Base-by-base conservation (phyloP, 2,329 filamentous ascomycete species). In the Colletotrichum liaoningense region DNA sequence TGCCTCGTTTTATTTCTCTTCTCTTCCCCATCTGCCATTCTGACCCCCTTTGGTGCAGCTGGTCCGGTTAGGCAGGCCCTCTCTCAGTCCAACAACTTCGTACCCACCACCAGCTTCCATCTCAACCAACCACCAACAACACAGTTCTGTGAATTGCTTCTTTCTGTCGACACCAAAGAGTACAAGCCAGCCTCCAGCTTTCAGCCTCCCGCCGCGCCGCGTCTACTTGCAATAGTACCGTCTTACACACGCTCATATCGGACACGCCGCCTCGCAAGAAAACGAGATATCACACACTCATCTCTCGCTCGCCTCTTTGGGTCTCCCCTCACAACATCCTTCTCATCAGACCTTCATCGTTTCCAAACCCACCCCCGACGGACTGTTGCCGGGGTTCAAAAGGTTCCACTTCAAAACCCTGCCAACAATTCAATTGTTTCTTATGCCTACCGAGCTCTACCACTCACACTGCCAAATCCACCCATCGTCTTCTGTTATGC, bases 391-490 rank as follows among this genome's bases (percentile, higher is more conserved):
- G 49, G 62, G 71, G 63, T 73, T 52, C 55, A 71, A 46, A 35
- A 52, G 46, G 49, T n/a, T 62, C 71, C 71, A 73, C 71, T 35
- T 14, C 65, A 28, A 58, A 49, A 65, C 67, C 71, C 72, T 72
- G 72, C 35, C 58, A 46, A 19, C 69, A 52, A 59, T 58, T 58
- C 60, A 54, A 63, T 74, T 73, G 69, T 59, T 73, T 73, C 57
- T 73, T 65, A 63, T 69, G 69, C 64, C 56, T 65, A 59, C 63
- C 57, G 42, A 69, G 64, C 64, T 63, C 67, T 60, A 66, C 42
- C 42, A 49, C 71, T 71, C 70, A 71, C 67, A 71, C 70, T 70
- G 26, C 67, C 24, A 52, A 66, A 73, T 22, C 71, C 67, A 73
- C 71, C 56, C 30, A 16, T 57, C 60, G 35, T 33, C 65, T 35